phyloP scores from a whole-genome alignment of 2,329 filamentous ascomycete species.

The Diaporthe citri region DNA sequence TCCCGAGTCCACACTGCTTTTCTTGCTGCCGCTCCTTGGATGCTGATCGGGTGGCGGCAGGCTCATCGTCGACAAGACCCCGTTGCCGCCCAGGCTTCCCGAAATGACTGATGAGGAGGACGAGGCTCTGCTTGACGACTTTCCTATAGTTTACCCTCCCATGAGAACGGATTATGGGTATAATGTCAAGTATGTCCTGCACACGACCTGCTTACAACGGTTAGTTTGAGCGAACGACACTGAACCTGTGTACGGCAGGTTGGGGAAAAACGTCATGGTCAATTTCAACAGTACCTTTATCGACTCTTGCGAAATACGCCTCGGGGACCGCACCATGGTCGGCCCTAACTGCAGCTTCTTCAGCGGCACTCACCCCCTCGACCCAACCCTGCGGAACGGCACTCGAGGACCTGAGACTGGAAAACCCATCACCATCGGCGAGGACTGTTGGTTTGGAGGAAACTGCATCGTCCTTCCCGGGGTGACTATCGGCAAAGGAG shows the following conservation, averaged over 20 bases:
- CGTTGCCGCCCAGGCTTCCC: conserved; percentile 70
- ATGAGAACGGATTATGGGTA: conserved; percentile 83
- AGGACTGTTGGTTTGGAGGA: conserved; percentile 86
- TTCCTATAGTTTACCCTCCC: conserved; percentile 78
- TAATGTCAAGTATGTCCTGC: conserved; percentile 68
- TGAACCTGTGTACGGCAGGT: conserved; percentile 47
- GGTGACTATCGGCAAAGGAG: conserved; percentile 81
- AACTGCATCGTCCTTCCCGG: conserved; percentile 80
- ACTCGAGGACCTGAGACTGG: conserved; percentile 81
- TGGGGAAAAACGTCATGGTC: conserved; percentile 80
- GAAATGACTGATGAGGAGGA: conserved; percentile 69
- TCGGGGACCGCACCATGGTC: conserved; percentile 82
- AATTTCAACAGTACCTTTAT: conserved; percentile 81
- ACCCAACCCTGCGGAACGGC: conserved; percentile 80
- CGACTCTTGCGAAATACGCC: conserved; percentile 80
- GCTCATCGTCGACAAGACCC: conserved; percentile 71
- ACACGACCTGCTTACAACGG: background rate
- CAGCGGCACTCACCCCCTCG: conserved; percentile 81
- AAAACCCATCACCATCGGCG: conserved; percentile 79
- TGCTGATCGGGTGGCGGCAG: conserved; percentile 54
- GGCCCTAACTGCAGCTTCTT: conserved; percentile 85
- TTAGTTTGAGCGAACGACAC: background rate
- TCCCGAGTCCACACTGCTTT: background rate
- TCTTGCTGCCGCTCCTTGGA: background rate
- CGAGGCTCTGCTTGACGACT: conserved; percentile 70